A percentile compares a stretch with the other conserved stretches of the same genome.
These are phyloP conservation scores for Zymoseptoria ardabiliae DNA, from an alignment of 2,329 filamentous ascomycete genomes.

Conservation along the genomic window DNA sequence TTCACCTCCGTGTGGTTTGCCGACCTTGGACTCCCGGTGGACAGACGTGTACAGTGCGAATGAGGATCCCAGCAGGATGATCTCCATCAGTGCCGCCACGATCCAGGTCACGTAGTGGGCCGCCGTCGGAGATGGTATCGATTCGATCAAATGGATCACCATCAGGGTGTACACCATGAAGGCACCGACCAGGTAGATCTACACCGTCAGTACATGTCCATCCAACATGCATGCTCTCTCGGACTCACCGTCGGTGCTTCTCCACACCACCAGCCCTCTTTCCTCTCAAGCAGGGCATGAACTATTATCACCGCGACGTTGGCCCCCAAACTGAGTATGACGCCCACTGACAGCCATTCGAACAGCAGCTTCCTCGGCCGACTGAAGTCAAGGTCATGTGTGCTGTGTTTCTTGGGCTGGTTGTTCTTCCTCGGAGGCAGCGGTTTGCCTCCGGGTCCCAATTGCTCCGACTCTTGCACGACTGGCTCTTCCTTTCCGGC, in stretches of 20 bases:
- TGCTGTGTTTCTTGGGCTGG: slow-evolving; percentile 50
- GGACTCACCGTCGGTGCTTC: slow-evolving; percentile 63
- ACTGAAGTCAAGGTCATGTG: slow-evolving; percentile 52
- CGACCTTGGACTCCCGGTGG: slow-evolving; percentile 56
- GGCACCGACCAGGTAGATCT: slow-evolving; percentile 80
- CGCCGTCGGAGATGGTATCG: slow-evolving; percentile 68
- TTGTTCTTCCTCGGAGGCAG: slow-evolving; percentile 57
- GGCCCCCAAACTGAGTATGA: slow-evolving; percentile 67
- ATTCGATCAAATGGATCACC: slow-evolving; percentile 79
- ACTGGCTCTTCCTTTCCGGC: slow-evolving; percentile 41
- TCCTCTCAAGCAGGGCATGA: slow-evolving; percentile 61
- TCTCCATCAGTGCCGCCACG: slow-evolving; percentile 64
- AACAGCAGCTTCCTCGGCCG: slow-evolving; percentile 64
- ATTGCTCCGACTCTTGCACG: slow-evolving; percentile 37
- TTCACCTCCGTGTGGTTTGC: slow-evolving; percentile 34
- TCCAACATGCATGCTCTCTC: neutral
- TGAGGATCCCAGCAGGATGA: slow-evolving; percentile 62
- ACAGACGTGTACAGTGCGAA: slow-evolving; percentile 60
- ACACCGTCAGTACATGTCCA: slow-evolving; percentile 17
- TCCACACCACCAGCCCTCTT: slow-evolving; percentile 73
- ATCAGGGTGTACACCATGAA: slow-evolving; percentile 84
- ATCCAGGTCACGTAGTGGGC: slow-evolving; percentile 77
- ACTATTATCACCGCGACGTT: slow-evolving; percentile 66
- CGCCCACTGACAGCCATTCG: slow-evolving; percentile 62
- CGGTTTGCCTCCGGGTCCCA: slow-evolving; percentile 83